phyloP scores from a whole-genome alignment of 768 basidiomycete genomes.

The Tricholoma hemisulphureum region DNA sequence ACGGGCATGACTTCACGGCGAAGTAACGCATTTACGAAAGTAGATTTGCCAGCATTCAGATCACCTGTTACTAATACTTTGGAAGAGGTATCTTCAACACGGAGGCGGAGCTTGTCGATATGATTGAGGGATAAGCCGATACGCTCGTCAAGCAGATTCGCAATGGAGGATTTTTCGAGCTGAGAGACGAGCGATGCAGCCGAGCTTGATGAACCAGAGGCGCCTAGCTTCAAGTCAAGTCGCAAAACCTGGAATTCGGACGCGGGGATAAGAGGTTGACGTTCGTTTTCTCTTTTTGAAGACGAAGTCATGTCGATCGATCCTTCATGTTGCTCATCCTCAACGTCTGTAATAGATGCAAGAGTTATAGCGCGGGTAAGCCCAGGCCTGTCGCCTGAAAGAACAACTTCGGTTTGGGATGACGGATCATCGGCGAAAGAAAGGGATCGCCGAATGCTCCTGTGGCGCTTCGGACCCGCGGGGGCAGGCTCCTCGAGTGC shows the following conservation, averaged over 20 bases:
- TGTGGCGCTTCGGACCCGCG: conserved; percentile 34
- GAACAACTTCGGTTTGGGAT: conserved; percentile 62
- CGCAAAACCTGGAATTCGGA: conserved; percentile 85
- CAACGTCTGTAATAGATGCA: conserved; percentile 47
- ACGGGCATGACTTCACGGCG: conserved; percentile 91
- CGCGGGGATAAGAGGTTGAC: conserved; percentile 38
- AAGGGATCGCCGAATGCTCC: conserved; percentile 59
- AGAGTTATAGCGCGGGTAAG: conserved; percentile 61
- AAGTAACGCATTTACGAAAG: conserved; percentile 94
- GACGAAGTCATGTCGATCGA: conserved; percentile 18
- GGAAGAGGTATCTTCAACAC: conserved; percentile 88
- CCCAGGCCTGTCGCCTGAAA: conserved; percentile 48
- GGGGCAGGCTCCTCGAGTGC: conserved; percentile 25
- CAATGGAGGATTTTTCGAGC: conserved; percentile 90
- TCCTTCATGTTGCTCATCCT: conserved; percentile 36
- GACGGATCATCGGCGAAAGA: conserved; percentile 85
- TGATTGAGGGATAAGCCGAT: conserved; percentile 72
- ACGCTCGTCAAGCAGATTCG: conserved; percentile 86
- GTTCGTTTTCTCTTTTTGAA: conserved; percentile 29
- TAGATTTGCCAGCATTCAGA: conserved; percentile 97
- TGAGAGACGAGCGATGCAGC: conserved; percentile 79
- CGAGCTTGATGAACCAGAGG: conserved; percentile 61
- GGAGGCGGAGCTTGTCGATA: conserved; percentile 79
- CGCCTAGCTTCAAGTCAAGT: conserved; percentile 89
- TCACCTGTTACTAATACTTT: conserved; percentile 98